phyloP scores from a whole-genome alignment of 768 basidiomycete species.

The Pholiota microspora region DNA sequence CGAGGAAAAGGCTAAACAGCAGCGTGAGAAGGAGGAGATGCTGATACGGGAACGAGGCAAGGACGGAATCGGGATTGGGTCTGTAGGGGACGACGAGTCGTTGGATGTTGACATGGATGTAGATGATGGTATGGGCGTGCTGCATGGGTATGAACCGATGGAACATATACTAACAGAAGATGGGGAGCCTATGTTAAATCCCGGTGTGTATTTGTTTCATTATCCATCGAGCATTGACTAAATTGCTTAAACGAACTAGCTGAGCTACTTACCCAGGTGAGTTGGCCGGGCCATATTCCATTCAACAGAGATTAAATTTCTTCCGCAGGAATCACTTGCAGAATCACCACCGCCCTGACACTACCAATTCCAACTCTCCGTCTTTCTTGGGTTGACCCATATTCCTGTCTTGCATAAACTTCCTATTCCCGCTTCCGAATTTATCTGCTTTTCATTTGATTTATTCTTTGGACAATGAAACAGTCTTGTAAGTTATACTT shows the following conservation, averaged over 20 bases:
- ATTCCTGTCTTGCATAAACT: background rate
- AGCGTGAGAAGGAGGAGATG: slow-evolving; percentile 11
- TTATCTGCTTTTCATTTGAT: background rate
- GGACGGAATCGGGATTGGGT: background rate
- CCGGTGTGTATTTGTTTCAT: slow-evolving; percentile 45
- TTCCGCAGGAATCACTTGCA: slow-evolving; percentile 58
- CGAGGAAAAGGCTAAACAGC: slow-evolving; percentile 13
- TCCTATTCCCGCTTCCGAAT: background rate
- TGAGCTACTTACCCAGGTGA: slow-evolving; percentile 63
- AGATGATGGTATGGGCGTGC: background rate
- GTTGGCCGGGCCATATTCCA: too few species aligned
- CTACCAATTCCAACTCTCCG: background rate
- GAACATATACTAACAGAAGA: slow-evolving; percentile 62
- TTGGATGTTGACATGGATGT: background rate
- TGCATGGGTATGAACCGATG: slow-evolving; percentile 29
- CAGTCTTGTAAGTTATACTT: background rate
- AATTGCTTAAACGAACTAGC: slow-evolving; percentile 27
- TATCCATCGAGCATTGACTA: background rate
- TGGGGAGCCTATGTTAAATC: slow-evolving; percentile 65
- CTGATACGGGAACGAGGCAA: background rate
- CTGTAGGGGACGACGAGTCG: background rate
- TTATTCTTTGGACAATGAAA: slow-evolving; percentile 4
- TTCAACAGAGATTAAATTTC: background rate
- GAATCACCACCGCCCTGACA: slow-evolving; percentile 61
- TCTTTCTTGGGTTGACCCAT: background rate